Base-by-base conservation (phyloP, 345 rosid genomes). In the Gossypium australe region DNA sequence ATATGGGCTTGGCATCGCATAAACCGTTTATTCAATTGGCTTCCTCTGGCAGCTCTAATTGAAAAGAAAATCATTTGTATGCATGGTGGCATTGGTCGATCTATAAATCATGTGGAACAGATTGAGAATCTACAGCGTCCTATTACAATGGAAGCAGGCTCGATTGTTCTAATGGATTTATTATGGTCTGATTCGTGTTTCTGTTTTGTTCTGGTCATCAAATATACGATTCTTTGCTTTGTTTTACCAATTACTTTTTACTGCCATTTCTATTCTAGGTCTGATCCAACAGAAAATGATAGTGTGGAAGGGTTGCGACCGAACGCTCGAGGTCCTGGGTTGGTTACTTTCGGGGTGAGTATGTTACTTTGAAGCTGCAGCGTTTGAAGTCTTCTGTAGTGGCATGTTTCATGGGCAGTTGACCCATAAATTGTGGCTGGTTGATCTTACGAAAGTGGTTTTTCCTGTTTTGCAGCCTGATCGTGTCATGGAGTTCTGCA, bases 401-500 rank as follows among this genome's bases (percentile, higher is more conserved):
- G 2, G 10, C 12, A 45, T 45, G 49, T 51, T 48, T 11, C 52
- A 48, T 11, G 52, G 2, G 16, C 14, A 3, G 4, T 48, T 48
- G 12, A 14, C 52, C 52, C 52, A 48, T 14, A 48, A 48, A 48
- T 48, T 48, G 14, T 48, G 13, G 52, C 52, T 34, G 41, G 41
- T 34, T 34, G 41, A 34, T 34, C 85, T 86, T 43, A 80, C 51
- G 9, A 68, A 44, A 48, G 60, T 41, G 27, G 79, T 44, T 59
- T 76, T 76, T 45, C 41, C n/a, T 77, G 25, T 78, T 27, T 27
- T 76, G 84, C 92, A 95, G 99, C 99, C 99, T 48, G 99, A 95
- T 81, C 94, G 97, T 68, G 99, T 95, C 41, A 93, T 95, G 99
- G 99, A 95, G 76, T 95, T 95, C 76, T 95, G 99, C 82, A 93